Base-by-base conservation (phyloP, 495 filamentous ascomycete species). In the Usnea hakonensis region DNA sequence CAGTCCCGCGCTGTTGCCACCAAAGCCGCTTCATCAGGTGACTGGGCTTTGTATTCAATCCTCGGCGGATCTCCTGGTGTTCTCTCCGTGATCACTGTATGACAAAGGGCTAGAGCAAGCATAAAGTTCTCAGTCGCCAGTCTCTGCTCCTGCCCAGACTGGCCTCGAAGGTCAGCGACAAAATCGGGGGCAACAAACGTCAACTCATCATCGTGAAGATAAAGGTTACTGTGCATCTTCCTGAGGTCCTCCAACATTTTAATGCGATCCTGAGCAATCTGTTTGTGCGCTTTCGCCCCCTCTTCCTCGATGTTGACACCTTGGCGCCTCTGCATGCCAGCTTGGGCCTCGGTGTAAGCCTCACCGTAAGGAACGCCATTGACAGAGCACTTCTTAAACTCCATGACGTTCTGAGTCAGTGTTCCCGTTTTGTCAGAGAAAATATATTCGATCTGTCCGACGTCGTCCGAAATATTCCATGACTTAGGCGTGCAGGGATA, bases 361-460 rank as follows among this genome's bases (percentile, higher is more conserved):
- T 97, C 95, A 50, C 95, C 95, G 68, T 99, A 99, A 11, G 92
- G 83, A 58, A 91, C 80, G 13, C 95, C 94, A 70, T 97, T 97
- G 72, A 99, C 86, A 21, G 90, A 95, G 62, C 85, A 88, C 70
- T 99, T 99, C 74, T 97, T 97, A 83, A 97, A 99, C 75, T 99
- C 95, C 95, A 99, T 99, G 56, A 97, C 90, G 71, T 99, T 99
- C 69, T 99, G 95, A 8, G 95, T 99, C 67, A 99, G 76, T 6
- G 95, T 99, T 40, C 95, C 95, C 3, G 95, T 99, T 75, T 99
- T 99, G 77, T 99, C 95, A 1, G 95, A 97, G 77, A 99, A 99
- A 65, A 99, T 96, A 75, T 97, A 99, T 73, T 99, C 95, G 63
- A 99, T 97, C 75, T 99, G 95, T 13, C 95, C 95, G 37, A 99